These are phyloP conservation scores for Tausonia pullulans DNA, from an alignment of 1,284 basidiomycete species.

Conservation along the genomic window DNA sequence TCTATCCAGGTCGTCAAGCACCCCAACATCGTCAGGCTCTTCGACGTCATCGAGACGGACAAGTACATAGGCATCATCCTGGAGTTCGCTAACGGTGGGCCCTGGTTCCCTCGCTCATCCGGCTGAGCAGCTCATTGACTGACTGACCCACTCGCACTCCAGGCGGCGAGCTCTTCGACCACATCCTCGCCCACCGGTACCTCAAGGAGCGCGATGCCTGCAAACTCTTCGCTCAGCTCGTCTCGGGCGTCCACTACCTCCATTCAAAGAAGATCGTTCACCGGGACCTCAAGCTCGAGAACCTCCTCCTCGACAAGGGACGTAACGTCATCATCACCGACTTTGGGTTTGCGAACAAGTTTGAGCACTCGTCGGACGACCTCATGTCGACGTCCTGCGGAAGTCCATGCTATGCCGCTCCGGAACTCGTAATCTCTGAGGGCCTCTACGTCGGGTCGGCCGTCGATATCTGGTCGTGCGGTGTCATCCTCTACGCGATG, in stretches of 20 bases:
- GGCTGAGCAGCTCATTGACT: not conserved
- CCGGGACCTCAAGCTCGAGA: conserved; percentile 97
- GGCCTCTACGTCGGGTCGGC: conserved; percentile 96
- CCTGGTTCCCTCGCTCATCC: too few species aligned
- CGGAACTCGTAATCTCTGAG: conserved; percentile 97
- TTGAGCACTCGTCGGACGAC: conserved; percentile 80
- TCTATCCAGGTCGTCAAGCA: conserved; percentile 72
- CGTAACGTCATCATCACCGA: conserved; percentile 99
- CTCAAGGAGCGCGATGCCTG: conserved; percentile 90
- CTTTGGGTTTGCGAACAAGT: conserved; percentile 97
- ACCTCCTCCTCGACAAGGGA: conserved; percentile 89
- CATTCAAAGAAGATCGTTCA: conserved; percentile 99
- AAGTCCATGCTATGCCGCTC: conserved; percentile 95
- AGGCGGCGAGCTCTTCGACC: conserved; percentile 97
- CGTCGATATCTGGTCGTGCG: conserved; percentile 98
- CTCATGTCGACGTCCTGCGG: conserved; percentile 99
- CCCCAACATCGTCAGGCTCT: conserved; percentile 94
- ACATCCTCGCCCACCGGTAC: conserved; percentile 96
- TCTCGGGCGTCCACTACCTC: conserved; percentile 97
- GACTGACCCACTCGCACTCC: not conserved
- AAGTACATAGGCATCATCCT: conserved; percentile 99
- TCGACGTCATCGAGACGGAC: conserved; percentile 98
- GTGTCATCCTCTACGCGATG: conserved; percentile 99
- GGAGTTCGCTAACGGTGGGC: conserved; percentile 76
- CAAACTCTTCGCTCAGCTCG: conserved; percentile 93